A percentile compares a stretch with the other conserved stretches of the same genome.
Evolutionary conservation across 106 monocot genomes (phyloP).

Genomic region (Acorus gramineus): DNA sequence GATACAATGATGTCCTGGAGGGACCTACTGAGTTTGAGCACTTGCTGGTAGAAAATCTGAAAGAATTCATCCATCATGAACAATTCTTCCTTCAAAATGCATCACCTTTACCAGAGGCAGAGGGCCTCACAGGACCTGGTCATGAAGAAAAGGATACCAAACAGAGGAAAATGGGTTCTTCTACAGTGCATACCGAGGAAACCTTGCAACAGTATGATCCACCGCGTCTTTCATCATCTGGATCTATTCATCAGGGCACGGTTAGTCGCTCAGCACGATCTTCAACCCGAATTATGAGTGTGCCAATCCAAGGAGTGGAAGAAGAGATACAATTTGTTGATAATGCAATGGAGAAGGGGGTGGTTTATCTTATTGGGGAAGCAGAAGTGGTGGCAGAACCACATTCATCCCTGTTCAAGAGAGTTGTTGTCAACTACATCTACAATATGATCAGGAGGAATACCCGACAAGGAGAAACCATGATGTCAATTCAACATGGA

Average conservation of each 20-base stretch:
- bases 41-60: too few relatives aligned
- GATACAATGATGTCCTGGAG: too few relatives aligned
- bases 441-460: constrained; percentile 46
- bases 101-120: constrained; percentile 1
- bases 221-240: constrained; percentile 10
- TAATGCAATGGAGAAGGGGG: constrained; percentile 50
- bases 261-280: constrained; percentile 4
- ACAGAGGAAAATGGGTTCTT: neutral
- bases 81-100: too few relatives aligned
- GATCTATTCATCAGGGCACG: constrained; percentile 8
- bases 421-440: constrained; percentile 25
- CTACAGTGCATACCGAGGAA: constrained; percentile 14
- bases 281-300: neutral
- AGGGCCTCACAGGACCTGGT: neutral
- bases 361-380: constrained; percentile 47
- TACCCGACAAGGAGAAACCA: constrained; percentile 35
- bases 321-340: constrained; percentile 46
- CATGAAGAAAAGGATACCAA: neutral
- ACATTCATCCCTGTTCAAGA: constrained; percentile 32
- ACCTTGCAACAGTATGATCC: neutral
- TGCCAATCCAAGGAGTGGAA: constrained; percentile 4
- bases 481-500: constrained; percentile 26
- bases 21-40: too few relatives aligned
- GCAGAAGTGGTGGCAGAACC: constrained; percentile 29
- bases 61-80: too few relatives aligned